Evolutionary conservation across 768 basidiomycete genomes (phyloP).

Genomic region (Sistotremastrum suecicum): DNA sequence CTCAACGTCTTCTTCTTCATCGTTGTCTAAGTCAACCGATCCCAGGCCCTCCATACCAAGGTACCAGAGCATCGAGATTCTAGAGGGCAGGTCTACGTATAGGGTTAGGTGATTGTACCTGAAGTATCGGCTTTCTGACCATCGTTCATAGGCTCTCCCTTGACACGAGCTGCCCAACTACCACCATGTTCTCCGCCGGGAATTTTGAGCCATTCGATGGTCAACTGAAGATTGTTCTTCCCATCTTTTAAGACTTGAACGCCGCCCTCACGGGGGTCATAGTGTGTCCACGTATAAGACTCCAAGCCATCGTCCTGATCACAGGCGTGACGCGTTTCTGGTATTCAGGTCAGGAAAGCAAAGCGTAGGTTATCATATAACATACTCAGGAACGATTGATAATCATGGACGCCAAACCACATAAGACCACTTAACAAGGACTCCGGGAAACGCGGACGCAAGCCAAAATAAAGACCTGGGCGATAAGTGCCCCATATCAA

Average conservation of each 20-base stretch:
- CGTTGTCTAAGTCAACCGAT: constrained; percentile 63
- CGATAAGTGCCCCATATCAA: constrained; percentile 79
- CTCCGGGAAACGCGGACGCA: constrained; percentile 71
- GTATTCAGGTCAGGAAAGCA: constrained; percentile 1
- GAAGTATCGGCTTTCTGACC: constrained; percentile 22
- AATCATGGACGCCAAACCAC: constrained; percentile 89
- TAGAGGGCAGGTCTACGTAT: constrained; percentile 30
- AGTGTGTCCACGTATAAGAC: constrained; percentile 77
- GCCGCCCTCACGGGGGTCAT: constrained; percentile 76
- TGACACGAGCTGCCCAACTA: constrained; percentile 78
- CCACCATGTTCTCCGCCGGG: constrained; percentile 71
- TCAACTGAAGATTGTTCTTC: constrained; percentile 72
- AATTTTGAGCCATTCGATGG: constrained; percentile 78
- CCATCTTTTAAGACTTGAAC: constrained; percentile 74
- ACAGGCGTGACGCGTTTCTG: constrained; percentile 74
- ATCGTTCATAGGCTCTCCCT: constrained; percentile 59
- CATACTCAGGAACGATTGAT: constrained; percentile 38
- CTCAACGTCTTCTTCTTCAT: constrained; percentile 59
- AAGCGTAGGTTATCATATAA: background rate
- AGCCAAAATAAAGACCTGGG: constrained; percentile 90
- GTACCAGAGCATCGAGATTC: constrained; percentile 75
- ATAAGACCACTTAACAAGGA: constrained; percentile 88
- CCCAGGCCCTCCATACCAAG: constrained; percentile 81
- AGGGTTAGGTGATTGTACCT: constrained; percentile 14
- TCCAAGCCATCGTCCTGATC: constrained; percentile 76